Evolutionary conservation across 2,329 filamentous ascomycete species (phyloP).

Genomic region (Phialemoniopsis sp.): DNA sequence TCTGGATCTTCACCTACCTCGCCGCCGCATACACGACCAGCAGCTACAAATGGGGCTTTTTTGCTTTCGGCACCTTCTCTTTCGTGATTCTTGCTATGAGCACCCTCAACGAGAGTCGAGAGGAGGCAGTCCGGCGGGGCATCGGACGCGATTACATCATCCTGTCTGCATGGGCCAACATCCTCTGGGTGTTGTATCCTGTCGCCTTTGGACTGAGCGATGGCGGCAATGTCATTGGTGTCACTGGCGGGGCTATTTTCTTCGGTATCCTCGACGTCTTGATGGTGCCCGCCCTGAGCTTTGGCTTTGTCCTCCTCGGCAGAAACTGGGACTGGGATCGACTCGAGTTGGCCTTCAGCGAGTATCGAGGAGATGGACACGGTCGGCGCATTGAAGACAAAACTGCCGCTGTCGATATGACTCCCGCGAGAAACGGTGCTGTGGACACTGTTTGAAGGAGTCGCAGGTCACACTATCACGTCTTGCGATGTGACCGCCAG

Average conservation of each 20-base stretch:
- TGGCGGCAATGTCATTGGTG: conserved; percentile 37
- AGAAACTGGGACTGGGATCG: conserved; percentile 38
- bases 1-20: conserved; percentile 41
- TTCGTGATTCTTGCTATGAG: conserved; percentile 35
- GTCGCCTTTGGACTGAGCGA: conserved; percentile 41
- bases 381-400: too few species aligned
- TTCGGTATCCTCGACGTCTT: conserved; percentile 43
- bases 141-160: conserved; percentile 32
- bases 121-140: conserved; percentile 29
- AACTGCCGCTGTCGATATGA: too few species aligned
- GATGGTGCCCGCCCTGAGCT: conserved; percentile 32
- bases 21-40: conserved; percentile 34
- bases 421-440: too few species aligned
- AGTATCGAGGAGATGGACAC: conserved; percentile 10
- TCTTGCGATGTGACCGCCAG: too few species aligned
- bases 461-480: too few species aligned
- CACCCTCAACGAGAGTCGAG: conserved; percentile 29
- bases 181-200: conserved; percentile 42
- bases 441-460: too few species aligned
- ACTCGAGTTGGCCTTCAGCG: conserved; percentile 40
- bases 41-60: conserved; percentile 48
- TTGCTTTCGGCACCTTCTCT: conserved; percentile 37
- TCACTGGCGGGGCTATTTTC: conserved; percentile 37
- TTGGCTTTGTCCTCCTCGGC: conserved; percentile 31
- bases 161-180: conserved; percentile 35